Percentiles rank a stretch among this genome's conserved stretches.
These are phyloP conservation scores for Dovyalis caffra DNA, from an alignment of 345 rosid species.

Conservation along the genomic window DNA sequence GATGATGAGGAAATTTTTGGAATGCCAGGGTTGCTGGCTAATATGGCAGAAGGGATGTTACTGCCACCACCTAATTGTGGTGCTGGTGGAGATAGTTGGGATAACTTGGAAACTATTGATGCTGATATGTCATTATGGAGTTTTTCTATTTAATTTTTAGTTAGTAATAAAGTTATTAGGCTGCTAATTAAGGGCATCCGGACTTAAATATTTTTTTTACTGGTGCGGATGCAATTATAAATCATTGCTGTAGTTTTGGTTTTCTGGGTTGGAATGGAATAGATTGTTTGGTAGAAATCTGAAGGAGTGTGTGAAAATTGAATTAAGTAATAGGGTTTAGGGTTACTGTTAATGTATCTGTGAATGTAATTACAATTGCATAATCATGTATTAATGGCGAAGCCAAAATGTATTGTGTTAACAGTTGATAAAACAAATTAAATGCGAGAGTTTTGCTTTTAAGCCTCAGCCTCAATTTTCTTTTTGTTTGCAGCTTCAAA, in stretches of 20 bases:
- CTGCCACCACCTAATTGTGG: slow-evolving; percentile 61
- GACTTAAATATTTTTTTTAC: neutral
- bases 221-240: neutral
- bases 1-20: slow-evolving; percentile 65
- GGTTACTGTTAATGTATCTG: neutral
- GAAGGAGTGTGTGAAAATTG: neutral
- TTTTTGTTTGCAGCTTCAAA: neutral
- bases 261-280: neutral
- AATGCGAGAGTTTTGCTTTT: neutral
- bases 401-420: neutral
- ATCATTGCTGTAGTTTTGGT: neutral
- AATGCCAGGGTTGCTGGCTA: slow-evolving; percentile 53
- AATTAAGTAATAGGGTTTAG: neutral
- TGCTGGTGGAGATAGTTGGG: slow-evolving; percentile 16
- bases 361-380: neutral
- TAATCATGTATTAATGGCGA: neutral
- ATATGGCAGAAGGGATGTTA: slow-evolving; percentile 82
- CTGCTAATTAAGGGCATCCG: neutral
- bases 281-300: neutral
- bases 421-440: neutral
- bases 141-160: slow-evolving; percentile 17
- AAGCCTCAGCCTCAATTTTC: neutral
- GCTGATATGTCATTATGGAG: slow-evolving; percentile 66
- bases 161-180: no score
- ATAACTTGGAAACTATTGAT: slow-evolving; percentile 32